Conservation (phyloP, 2,329 filamentous ascomycete species). For the Arachnomyces sp. region DNA sequence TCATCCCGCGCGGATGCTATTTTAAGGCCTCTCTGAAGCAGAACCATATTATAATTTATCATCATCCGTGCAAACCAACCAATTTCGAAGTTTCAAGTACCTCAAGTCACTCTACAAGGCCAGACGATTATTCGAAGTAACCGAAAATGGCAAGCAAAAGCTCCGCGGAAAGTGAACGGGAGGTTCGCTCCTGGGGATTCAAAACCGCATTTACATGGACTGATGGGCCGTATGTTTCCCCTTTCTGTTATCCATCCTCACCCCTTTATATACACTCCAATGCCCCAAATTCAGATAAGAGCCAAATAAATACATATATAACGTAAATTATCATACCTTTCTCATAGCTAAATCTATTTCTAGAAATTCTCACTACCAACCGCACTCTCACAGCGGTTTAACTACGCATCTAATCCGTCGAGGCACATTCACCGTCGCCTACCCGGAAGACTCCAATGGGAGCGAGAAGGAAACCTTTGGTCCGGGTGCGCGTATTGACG, state of each 20-base stretch:
- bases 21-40: too few relatives aligned
- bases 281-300: too few relatives aligned
- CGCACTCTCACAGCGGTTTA: constrained; percentile 48
- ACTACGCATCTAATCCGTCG: constrained; percentile 55
- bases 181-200: constrained; percentile 55
- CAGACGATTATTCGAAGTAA: too few relatives aligned
- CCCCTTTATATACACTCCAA: too few relatives aligned
- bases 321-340: not conserved
- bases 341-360: not conserved
- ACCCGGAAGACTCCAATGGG: constrained; percentile 43
- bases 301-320: too few relatives aligned
- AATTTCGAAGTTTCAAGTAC: too few relatives aligned
- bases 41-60: too few relatives aligned
- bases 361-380: constrained; percentile 53
- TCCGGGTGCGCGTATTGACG: constrained; percentile 48
- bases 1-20: not conserved
- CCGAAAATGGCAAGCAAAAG: constrained; percentile 5
- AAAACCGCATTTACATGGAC: constrained; percentile 55
- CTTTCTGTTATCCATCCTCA: not conserved
- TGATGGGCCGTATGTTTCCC: constrained; percentile 32
- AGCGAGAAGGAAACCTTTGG: constrained; percentile 48
- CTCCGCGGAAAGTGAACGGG: constrained; percentile 43
- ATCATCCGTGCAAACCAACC: too few relatives aligned
- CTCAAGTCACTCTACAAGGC: too few relatives aligned
- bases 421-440: constrained; percentile 51